phyloP scores from a whole-genome alignment of 1,284 basidiomycete genomes.

The Coniferiporia sulphurascens region DNA sequence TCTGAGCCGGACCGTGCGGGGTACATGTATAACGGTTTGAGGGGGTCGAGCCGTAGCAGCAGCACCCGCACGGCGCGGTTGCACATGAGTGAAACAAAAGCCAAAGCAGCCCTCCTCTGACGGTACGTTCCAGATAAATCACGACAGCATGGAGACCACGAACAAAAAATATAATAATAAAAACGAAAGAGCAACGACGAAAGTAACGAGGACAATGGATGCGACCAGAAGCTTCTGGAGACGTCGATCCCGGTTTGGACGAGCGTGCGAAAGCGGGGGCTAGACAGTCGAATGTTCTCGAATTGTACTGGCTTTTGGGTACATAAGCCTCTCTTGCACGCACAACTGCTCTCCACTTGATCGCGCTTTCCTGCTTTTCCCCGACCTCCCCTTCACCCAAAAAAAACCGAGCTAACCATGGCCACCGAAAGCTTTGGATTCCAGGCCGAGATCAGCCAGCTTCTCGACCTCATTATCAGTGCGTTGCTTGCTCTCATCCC shows the following conservation, averaged over 20 bases:
- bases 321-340: not conserved
- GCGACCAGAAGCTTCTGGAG: slow-evolving; percentile 6
- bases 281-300: slow-evolving; percentile 13
- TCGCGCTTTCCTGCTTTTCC: not conserved
- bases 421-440: slow-evolving; percentile 83
- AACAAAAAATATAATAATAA: no score
- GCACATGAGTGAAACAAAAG: no score
- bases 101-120: no score
- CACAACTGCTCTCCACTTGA: not conserved
- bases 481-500: slow-evolving; percentile 26
- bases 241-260: not conserved
- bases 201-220: no score
- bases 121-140: no score
- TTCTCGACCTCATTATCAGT: slow-evolving; percentile 91
- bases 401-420: slow-evolving; percentile 41
- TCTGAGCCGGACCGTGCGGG: no score
- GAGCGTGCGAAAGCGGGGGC: not conserved
- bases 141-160: no score
- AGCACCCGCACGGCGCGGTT: no score
- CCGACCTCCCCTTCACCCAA: slow-evolving; percentile 9
- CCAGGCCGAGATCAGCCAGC: slow-evolving; percentile 96
- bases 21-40: no score
- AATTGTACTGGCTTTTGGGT: not conserved
- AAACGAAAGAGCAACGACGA: no score
- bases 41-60: no score